A percentile compares a stretch with the other conserved stretches of the same genome.
Evolutionary conservation across 2,329 filamentous ascomycete species (phyloP).

Genomic region (Fusarium sp.): DNA sequence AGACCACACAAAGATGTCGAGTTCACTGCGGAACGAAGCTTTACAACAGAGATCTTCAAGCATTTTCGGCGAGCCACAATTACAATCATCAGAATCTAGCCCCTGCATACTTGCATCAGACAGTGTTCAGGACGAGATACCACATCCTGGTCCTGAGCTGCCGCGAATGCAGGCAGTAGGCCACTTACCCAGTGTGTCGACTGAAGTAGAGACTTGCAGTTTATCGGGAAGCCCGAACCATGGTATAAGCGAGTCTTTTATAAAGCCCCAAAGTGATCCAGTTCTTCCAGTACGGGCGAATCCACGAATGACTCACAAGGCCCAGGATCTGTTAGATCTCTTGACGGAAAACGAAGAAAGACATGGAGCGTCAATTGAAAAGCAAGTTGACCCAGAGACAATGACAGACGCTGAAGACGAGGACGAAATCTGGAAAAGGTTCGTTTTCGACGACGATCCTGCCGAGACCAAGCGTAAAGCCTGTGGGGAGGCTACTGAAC

Average conservation of each 20-base stretch:
- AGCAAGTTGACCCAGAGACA: not conserved
- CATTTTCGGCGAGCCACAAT: not conserved
- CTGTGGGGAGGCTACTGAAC: constrained; percentile 33
- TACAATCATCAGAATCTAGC: not conserved
- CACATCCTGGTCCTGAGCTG: not conserved
- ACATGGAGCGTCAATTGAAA: not conserved
- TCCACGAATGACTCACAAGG: constrained; percentile 10
- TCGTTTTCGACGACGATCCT: constrained; percentile 42
- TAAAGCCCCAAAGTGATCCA: constrained; percentile 2
- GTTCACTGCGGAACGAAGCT: not conserved
- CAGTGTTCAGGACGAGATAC: not conserved
- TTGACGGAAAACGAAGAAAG: constrained; percentile 25
- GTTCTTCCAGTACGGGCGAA: constrained; percentile 3
- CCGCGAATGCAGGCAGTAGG: not conserved
- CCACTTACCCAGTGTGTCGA: not conserved
- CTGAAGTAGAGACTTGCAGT: not conserved
- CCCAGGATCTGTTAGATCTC: constrained; percentile 39
- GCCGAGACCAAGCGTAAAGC: constrained; percentile 37
- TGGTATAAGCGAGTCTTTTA: not conserved
- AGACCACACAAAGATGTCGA: not conserved
- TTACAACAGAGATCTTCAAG: not conserved
- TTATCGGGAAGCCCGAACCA: not conserved
- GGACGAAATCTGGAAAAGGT: constrained; percentile 47
- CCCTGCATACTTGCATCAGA: not conserved
- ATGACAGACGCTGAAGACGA: constrained; percentile 38